Conservation (phyloP, 345 rosid genomes). For the Salix dunnii region DNA sequence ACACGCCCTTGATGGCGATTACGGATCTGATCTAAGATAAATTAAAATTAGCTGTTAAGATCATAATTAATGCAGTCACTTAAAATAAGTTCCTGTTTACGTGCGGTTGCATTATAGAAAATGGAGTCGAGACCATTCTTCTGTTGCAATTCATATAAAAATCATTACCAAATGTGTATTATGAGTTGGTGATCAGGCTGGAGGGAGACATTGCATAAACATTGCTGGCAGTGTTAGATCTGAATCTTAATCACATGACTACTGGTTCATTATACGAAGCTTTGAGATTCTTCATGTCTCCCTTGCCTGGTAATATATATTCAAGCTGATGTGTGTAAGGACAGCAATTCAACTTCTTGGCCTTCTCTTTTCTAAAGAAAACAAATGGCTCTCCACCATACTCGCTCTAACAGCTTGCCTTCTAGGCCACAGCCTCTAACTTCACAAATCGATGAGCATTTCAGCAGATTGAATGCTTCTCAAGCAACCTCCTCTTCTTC, state of each 20-base stretch:
- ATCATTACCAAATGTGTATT: background rate
- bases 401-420: conserved; percentile 48
- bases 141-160: background rate
- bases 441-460: conserved; percentile 33
- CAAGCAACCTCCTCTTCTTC: conserved; percentile 27
- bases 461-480: conserved; percentile 31
- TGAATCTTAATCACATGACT: background rate
- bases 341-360: background rate
- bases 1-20: background rate
- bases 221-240: background rate
- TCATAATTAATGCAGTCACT: background rate
- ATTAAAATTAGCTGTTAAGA: background rate
- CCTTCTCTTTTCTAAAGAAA: background rate
- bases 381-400: conserved; percentile 41
- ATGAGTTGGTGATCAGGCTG: conserved; percentile 4
- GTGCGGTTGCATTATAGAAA: background rate
- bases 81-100: background rate
- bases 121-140: background rate
- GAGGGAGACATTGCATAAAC: conserved; percentile 11
- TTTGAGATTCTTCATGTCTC: background rate
- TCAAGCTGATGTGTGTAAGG: background rate
- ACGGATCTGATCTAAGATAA: background rate
- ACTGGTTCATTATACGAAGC: background rate
- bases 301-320: background rate
- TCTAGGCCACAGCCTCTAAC: conserved; percentile 38